phyloP scores from a whole-genome alignment of 345 rosid genomes.

The Gossypium herbaceum region DNA sequence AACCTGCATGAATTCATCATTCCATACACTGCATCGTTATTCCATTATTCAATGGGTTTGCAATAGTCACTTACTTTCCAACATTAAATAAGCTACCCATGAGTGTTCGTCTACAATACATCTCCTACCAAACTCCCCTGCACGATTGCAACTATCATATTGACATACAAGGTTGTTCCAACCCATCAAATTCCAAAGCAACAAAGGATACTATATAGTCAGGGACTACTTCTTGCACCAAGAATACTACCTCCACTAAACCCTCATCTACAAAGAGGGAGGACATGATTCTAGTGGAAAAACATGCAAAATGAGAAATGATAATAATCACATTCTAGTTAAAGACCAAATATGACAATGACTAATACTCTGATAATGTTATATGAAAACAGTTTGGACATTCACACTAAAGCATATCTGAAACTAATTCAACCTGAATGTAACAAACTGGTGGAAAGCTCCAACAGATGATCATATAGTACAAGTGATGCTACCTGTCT shows the following conservation, averaged over 20 bases:
- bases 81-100: no score
- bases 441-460: not conserved
- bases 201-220: not conserved
- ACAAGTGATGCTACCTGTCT: not conserved
- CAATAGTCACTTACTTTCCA: no score
- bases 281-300: not conserved
- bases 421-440: not conserved
- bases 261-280: not conserved
- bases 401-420: not conserved
- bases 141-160: no score
- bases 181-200: no score
- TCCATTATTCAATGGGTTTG: no score
- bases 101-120: no score
- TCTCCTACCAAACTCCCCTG: no score
- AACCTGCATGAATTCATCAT: no score
- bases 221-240: not conserved
- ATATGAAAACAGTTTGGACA: no score
- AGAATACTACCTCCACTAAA: constrained; percentile 4
- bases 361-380: not conserved
- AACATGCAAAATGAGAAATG: not conserved
- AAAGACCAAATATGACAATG: not conserved
- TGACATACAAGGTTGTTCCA: no score
- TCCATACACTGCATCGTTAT: no score
- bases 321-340: no score
- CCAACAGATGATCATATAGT: not conserved